Evolutionary conservation across 1,284 basidiomycete species (phyloP).

Genomic region (Fomitopsis schrenkii): DNA sequence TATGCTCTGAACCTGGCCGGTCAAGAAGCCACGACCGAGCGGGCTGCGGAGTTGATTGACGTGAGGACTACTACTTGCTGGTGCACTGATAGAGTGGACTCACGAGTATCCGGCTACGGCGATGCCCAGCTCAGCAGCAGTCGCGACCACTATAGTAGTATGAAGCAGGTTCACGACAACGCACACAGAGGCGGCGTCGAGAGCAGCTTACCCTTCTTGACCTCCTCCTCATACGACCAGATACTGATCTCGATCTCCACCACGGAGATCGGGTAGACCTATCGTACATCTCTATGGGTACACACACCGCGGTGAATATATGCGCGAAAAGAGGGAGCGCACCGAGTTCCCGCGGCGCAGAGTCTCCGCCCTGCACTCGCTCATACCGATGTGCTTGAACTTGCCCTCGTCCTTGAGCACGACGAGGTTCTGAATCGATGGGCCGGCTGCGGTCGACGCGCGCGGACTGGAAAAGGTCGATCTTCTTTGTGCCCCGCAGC

Average conservation of each 20-base stretch:
- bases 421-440: conserved; percentile 20
- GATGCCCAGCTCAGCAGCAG: conserved; percentile 18
- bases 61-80: neutral
- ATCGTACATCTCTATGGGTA: neutral
- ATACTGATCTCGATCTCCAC: conserved; percentile 53
- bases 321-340: neutral
- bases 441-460: conserved; percentile 29
- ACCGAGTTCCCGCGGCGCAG: conserved; percentile 35
- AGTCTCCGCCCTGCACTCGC: conserved; percentile 43
- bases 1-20: conserved; percentile 39
- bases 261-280: conserved; percentile 41
- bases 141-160: conserved; percentile 1
- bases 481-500: conserved; percentile 35
- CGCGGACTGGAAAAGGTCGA: conserved; percentile 42
- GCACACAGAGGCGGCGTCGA: too few relatives aligned
- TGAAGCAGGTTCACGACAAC: neutral
- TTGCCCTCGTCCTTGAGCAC: conserved; percentile 22
- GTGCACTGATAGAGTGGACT: conserved; percentile 1
- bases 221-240: conserved; percentile 45
- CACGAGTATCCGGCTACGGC: conserved; percentile 50
- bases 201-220: conserved; percentile 28
- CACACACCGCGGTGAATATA: too few relatives aligned
- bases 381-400: conserved; percentile 43
- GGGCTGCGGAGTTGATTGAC: conserved; percentile 27
- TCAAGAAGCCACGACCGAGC: conserved; percentile 51